These are phyloP conservation scores for Austroboletus festivus DNA, from an alignment of 768 basidiomycete species.

Conservation along the genomic window DNA sequence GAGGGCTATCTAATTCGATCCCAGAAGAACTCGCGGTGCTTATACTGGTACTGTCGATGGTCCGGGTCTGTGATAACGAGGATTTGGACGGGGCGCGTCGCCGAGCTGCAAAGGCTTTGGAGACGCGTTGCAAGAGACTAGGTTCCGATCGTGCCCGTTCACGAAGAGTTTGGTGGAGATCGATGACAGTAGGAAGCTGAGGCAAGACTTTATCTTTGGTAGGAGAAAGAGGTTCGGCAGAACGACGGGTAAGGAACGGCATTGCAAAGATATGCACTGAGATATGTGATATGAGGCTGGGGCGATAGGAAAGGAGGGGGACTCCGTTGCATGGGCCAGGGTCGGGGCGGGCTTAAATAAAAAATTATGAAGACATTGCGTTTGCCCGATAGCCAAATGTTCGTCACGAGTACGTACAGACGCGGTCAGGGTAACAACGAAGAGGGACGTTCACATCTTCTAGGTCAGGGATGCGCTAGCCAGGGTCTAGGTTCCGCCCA, in stretches of 20 bases:
- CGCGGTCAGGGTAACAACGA: constrained; percentile 4
- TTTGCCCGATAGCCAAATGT: constrained; percentile 20
- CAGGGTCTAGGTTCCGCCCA: constrained; percentile 14
- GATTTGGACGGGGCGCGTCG: constrained; percentile 19
- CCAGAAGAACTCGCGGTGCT: not conserved
- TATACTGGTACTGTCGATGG: not conserved
- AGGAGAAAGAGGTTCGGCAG: constrained; percentile 20
- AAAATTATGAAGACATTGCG: constrained; percentile 21
- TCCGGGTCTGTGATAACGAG: constrained; percentile 1
- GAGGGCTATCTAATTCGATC: constrained; percentile 17
- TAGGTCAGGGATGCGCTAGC: constrained; percentile 10
- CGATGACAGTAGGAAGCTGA: not conserved
- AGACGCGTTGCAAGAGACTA: constrained; percentile 28
- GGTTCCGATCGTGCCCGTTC: constrained; percentile 25
- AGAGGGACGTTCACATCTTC: constrained; percentile 1
- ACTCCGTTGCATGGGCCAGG: too few species aligned
- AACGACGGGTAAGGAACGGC: constrained; percentile 31
- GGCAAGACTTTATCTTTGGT: constrained; percentile 3
- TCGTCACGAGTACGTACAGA: constrained; percentile 10
- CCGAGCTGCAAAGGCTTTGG: constrained; percentile 24
- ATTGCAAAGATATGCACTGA: constrained; percentile 10
- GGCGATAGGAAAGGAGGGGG: too few species aligned
- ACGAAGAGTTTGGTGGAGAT: constrained; percentile 11
- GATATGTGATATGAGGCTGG: too few species aligned
- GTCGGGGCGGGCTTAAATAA: constrained; percentile 5